Conservation (phyloP, 257 asterid species). For the Anisodus tanguticus region DNA sequence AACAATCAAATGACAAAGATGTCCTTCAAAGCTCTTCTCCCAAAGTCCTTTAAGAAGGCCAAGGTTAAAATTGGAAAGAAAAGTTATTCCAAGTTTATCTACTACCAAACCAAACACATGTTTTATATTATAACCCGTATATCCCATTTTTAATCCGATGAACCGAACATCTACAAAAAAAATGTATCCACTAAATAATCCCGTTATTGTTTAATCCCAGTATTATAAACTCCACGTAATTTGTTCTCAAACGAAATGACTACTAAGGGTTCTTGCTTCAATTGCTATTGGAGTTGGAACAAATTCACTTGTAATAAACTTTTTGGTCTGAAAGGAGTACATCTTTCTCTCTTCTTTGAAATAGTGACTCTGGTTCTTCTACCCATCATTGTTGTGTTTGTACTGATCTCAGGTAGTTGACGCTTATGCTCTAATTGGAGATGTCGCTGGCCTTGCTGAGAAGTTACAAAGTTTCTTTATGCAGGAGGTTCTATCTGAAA, state of each 20-base stretch:
- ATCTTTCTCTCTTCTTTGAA: slow-evolving; percentile 20
- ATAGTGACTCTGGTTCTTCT: background rate
- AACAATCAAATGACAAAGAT: slow-evolving; percentile 5
- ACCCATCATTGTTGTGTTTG: slow-evolving; percentile 15
- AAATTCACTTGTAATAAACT: background rate
- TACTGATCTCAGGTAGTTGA: slow-evolving; percentile 76
- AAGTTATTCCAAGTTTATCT: background rate
- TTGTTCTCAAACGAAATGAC: background rate
- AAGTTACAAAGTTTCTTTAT: slow-evolving; percentile 94
- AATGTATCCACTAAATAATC: background rate
- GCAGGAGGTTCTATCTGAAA: slow-evolving; percentile 98
- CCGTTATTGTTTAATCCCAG: background rate
- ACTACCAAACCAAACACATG: background rate
- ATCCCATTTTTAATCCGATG: background rate
- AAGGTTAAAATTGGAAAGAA: background rate
- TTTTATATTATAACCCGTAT: background rate
- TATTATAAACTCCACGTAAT: background rate
- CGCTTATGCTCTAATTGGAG: slow-evolving; percentile 96
- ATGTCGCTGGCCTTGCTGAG: slow-evolving; percentile 96
- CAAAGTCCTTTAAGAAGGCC: background rate
- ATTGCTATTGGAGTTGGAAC: slow-evolving; percentile 18
- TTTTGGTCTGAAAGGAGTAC: slow-evolving; percentile 9
- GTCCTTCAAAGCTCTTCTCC: background rate
- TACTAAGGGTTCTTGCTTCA: slow-evolving; percentile 9
- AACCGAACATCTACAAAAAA: background rate